Conservation (phyloP, 345 rosid genomes). For the Hibiscus syriacus region DNA sequence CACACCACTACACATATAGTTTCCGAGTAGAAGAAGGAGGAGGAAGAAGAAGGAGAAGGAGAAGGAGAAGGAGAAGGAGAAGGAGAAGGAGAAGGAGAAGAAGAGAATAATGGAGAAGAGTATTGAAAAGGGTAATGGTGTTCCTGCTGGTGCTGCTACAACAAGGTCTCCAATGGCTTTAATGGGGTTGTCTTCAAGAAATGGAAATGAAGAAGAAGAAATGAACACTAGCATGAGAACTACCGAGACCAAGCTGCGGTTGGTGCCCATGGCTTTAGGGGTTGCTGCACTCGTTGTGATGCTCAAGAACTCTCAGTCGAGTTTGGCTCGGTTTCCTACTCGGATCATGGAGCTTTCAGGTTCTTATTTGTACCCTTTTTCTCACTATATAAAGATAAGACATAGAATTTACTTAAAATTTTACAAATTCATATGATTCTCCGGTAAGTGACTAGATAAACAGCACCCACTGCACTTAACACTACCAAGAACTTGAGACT, state of each 20-base stretch:
- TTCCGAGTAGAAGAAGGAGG: no score
- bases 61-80: no score
- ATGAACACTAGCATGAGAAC: constrained; percentile 14
- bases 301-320: constrained; percentile 65
- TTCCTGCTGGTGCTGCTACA: neutral
- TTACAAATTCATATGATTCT: neutral
- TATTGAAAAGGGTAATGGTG: constrained; percentile 8
- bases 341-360: constrained; percentile 77
- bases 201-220: constrained; percentile 9
- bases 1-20: no score
- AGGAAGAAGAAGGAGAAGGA: no score
- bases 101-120: constrained; percentile 7
- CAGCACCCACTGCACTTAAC: neutral
- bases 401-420: neutral
- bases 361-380: constrained; percentile 16
- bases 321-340: constrained; percentile 68
- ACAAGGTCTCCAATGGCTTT: constrained; percentile 12
- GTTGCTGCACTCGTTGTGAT: constrained; percentile 55
- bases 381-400: neutral
- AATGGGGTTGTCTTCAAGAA: constrained; percentile 10
- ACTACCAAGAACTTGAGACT: no score
- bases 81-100: neutral
- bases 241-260: constrained; percentile 47
- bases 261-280: constrained; percentile 55
- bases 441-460: neutral